Conservation (phyloP, 1,139 yeast species). For the Suhomyces wounanorum region DNA sequence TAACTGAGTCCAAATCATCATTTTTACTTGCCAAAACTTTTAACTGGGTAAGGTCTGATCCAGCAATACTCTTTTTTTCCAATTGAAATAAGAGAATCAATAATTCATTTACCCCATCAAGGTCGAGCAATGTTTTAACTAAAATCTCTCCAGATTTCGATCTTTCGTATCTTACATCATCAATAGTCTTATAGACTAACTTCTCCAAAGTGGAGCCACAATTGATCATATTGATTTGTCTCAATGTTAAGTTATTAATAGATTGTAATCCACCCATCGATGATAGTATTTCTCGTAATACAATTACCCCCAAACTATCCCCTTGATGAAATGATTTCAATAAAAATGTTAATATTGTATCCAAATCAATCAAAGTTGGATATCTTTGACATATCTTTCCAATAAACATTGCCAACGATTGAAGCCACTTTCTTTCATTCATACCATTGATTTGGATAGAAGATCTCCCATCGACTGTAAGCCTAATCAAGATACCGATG, state of each 20-base stretch:
- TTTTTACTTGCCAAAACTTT: conserved; percentile 70
- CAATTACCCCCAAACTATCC: conserved; percentile 64
- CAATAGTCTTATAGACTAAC: conserved; percentile 61
- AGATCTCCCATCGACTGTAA: conserved; percentile 65
- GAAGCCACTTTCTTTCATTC: conserved; percentile 84
- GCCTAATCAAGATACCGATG: conserved; percentile 68
- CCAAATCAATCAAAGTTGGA: conserved; percentile 50
- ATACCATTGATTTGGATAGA: conserved; percentile 79
- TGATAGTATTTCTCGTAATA: conserved; percentile 67
- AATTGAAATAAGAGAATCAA: conserved; percentile 63
- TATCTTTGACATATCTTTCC: conserved; percentile 63
- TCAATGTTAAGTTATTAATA: conserved; percentile 60
- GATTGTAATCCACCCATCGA: conserved; percentile 85
- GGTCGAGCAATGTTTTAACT: conserved; percentile 46
- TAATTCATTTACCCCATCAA: conserved; percentile 59
- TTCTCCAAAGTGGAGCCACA: conserved; percentile 62
- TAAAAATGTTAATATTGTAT: conserved; percentile 59
- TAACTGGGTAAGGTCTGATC: conserved; percentile 47
- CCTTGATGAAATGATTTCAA: conserved; percentile 65
- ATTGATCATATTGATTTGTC: conserved; percentile 68
- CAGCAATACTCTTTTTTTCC: conserved; percentile 43
- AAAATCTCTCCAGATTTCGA: conserved; percentile 54
- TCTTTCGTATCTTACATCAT: conserved; percentile 55
- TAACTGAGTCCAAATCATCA: conserved; percentile 69
- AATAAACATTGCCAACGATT: conserved; percentile 65